These are phyloP conservation scores for Macaranga tanarius DNA, from an alignment of 441 rosid genomes.

Conservation along the genomic window DNA sequence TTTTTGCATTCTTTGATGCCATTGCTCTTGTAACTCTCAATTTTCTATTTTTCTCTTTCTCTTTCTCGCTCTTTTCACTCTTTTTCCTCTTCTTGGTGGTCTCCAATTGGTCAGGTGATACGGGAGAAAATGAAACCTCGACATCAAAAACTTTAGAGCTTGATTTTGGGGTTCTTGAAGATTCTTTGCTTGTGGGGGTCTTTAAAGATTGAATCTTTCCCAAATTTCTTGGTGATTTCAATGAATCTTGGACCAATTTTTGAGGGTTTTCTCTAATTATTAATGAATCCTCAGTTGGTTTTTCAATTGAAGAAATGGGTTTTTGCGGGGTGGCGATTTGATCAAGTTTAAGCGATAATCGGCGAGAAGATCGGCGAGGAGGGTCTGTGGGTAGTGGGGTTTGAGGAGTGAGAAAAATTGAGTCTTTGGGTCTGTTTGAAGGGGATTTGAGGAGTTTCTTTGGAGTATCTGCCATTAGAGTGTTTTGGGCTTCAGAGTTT, in stretches of 20 bases:
- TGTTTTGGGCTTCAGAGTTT: slow-evolving; percentile 15
- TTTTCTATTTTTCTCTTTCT: slow-evolving; percentile 30
- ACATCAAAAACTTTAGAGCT: slow-evolving; percentile 25
- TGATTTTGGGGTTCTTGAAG: slow-evolving; percentile 19
- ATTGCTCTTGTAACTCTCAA: slow-evolving; percentile 27
- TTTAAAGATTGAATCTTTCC: slow-evolving; percentile 4
- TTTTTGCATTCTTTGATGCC: slow-evolving; percentile 11
- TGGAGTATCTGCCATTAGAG: slow-evolving; percentile 48
- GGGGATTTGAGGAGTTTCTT: slow-evolving; percentile 37
- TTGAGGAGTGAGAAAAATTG: slow-evolving; percentile 45
- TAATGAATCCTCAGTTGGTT: slow-evolving; percentile 13
- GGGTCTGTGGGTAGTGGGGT: slow-evolving; percentile 48
- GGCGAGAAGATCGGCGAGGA: slow-evolving; percentile 71
- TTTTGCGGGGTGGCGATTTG: slow-evolving; percentile 16
- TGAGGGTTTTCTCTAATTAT: slow-evolving; percentile 26
- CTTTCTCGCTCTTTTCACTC: slow-evolving; percentile 24
- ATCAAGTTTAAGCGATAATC: slow-evolving; percentile 38
- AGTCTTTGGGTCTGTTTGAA: slow-evolving; percentile 29
- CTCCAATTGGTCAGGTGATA: slow-evolving; percentile 59
- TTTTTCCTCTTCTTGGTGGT: slow-evolving; percentile 51
- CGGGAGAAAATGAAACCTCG: slow-evolving; percentile 43
- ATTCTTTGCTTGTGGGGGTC: slow-evolving; percentile 18
- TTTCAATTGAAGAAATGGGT: neutral
- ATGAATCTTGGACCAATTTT: slow-evolving; percentile 5
- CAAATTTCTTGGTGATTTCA: neutral